Evolutionary conservation across 73 alveolate species (phyloP).

Genomic region (Diophrys sp.): DNA sequence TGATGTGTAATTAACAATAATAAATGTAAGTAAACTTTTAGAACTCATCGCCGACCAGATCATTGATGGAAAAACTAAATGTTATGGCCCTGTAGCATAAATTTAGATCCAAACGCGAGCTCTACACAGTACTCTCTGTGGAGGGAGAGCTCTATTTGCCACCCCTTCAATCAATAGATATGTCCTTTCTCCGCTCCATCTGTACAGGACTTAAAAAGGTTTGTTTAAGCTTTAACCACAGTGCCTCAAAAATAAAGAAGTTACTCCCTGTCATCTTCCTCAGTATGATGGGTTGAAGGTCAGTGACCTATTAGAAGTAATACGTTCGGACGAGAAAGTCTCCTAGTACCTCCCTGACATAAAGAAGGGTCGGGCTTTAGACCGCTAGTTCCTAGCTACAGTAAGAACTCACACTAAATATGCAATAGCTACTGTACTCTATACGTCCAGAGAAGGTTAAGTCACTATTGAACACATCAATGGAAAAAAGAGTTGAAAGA

Average conservation of each 20-base stretch:
- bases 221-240: neutral
- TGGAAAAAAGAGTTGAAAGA: neutral
- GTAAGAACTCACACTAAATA: neutral
- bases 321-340: neutral
- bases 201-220: neutral
- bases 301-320: neutral
- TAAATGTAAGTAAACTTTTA: no score
- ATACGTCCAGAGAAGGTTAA: neutral
- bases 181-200: neutral
- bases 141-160: neutral
- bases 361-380: neutral
- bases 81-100: neutral
- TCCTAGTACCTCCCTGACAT: neutral
- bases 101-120: neutral
- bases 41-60: no score
- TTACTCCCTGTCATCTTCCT: neutral
- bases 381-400: neutral
- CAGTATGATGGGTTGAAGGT: neutral
- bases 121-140: neutral
- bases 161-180: neutral
- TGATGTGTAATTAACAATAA: no score
- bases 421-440: neutral
- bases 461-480: neutral
- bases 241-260: neutral
- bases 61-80: neutral